Evolutionary conservation across 306 rosid genomes (phyloP), one percentile per base, ranked within the genome.

Genomic region (Sicyos edulis): DNA sequence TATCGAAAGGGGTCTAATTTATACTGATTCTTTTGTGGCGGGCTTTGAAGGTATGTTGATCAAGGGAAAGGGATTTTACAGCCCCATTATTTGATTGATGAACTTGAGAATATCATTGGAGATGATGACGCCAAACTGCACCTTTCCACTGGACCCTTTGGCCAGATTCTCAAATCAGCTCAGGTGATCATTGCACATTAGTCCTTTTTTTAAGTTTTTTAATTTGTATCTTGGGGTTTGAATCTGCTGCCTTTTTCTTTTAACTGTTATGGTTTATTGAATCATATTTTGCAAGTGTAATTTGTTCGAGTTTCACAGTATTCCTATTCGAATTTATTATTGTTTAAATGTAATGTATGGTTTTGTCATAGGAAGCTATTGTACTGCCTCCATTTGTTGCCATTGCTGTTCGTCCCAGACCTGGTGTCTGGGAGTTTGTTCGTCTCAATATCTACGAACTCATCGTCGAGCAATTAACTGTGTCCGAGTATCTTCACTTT

Each of bases 341-440:
- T 14, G 67, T 61, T 60, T 62, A 1, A 34, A 62, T 50, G 7
- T 73, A 17, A 42, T 17, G 29, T 47, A 10, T 65, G 55, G 34
- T 74, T 73, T 72, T 85, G 50, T 82, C 19, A 7, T 78, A 87
- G 91, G 96, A 87, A 86, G 96, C 95, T 59, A 88, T 92, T 79
- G 71, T 92, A 75, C 67, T 83, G 85, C 97, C 97, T 70, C 96
- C 97, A 64, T 92, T 83, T 83, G 95, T 92, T 84, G 95, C 90
- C 8, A 77, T 92, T 58, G 95, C 91, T 74, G 92, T 92, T 87
- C 95, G 96, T 21, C 97, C 96, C 15, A 86, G 97, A 54, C 95
- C 96, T 65, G 97, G 97, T 78, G 93, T 89, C 65, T 91, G 97
- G 84, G 96, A 93, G 74, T 90, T 82, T 40, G 92, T 90, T 19